Evolutionary conservation across 2,329 filamentous ascomycete genomes (phyloP).

Genomic region (Botryosphaeria dothidea): DNA sequence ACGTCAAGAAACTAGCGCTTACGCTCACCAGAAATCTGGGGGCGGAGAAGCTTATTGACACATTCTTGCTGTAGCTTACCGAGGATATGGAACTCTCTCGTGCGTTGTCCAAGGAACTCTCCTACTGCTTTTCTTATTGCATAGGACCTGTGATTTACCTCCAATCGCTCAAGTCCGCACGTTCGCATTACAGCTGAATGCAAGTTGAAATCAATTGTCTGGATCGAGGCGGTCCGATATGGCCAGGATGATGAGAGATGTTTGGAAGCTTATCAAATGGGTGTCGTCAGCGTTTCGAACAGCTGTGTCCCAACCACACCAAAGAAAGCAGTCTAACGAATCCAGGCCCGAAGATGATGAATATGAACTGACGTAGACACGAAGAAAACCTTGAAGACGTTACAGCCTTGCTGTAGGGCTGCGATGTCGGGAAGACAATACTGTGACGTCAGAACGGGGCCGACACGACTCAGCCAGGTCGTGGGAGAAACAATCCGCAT

Average conservation of each 20-base stretch:
- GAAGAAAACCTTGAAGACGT: neutral
- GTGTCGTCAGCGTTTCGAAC: neutral
- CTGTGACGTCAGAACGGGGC: slow-evolving; percentile 5
- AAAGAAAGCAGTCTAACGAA: too few relatives aligned
- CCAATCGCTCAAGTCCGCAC: neutral
- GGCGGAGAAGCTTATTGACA: neutral
- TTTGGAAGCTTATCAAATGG: neutral
- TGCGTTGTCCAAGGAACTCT: neutral
- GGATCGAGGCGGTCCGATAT: neutral
- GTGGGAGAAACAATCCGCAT: neutral
- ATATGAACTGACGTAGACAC: neutral
- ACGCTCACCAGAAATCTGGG: too few relatives aligned
- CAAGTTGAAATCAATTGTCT: neutral
- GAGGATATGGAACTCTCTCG: neutral
- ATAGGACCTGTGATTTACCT: too few relatives aligned
- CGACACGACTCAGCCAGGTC: neutral
- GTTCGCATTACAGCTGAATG: too few relatives aligned
- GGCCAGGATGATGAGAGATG: neutral
- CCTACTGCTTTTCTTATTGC: neutral
- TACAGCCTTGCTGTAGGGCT: slow-evolving; percentile 2
- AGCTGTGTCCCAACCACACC: neutral
- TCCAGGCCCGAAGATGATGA: neutral
- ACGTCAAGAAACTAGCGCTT: neutral
- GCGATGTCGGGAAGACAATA: neutral
- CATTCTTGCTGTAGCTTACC: neutral